Base-by-base conservation (phyloP, 148 eudicot species). In the Tetragonia tetragonoides region DNA sequence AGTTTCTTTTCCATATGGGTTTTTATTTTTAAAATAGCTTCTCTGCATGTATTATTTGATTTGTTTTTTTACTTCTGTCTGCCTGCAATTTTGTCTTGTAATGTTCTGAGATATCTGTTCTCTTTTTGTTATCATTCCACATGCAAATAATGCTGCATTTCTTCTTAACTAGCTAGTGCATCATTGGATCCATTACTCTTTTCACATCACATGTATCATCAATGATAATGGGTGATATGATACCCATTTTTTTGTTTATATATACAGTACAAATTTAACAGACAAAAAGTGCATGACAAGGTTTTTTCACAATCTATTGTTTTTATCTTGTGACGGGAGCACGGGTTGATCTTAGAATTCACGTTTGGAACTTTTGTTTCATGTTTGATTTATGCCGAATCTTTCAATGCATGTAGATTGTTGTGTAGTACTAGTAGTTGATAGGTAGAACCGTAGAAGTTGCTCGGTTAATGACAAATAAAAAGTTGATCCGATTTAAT, bases 1-100 rank as follows among this genome's bases (percentile, higher is more conserved):
- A 63, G 10, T 42, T 65, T 37, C 17, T 7, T 24, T 39, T 39
- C 12, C 56, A 24, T 53, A 0, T 10, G 59, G 61, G 62, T 38
- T 41, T 23, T n/a, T n/a, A n/a, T n/a, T n/a, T n/a, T n/a, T n/a
- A n/a, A n/a, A n/a, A n/a, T n/a, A n/a, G n/a, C n/a, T n/a, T n/a
- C 40, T 21, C 16, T 7, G 3, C 49, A 10, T 34, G 24, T 10
- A 10, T 47, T 34, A 20, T 18, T 38, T 76, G 9, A 34, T 66
- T 66, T 51, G 7, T 34, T 54, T 24, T 15, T 54, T 0, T 39
- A 41, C 10, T 62, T 9, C 15, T 59, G 12, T 59, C 18, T 40
- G 10, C 10, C 21, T 68, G 62, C 37, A 69, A 59, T 28, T 77
- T 42, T 77, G 68, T 69, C 23, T 59, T 77, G 39, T 42, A 57